A percentile compares a stretch with the other conserved stretches of the same genome.
These are phyloP conservation scores for Pontederia paniculata DNA, from an alignment of 176 grass and related monocot species.

Conservation along the genomic window DNA sequence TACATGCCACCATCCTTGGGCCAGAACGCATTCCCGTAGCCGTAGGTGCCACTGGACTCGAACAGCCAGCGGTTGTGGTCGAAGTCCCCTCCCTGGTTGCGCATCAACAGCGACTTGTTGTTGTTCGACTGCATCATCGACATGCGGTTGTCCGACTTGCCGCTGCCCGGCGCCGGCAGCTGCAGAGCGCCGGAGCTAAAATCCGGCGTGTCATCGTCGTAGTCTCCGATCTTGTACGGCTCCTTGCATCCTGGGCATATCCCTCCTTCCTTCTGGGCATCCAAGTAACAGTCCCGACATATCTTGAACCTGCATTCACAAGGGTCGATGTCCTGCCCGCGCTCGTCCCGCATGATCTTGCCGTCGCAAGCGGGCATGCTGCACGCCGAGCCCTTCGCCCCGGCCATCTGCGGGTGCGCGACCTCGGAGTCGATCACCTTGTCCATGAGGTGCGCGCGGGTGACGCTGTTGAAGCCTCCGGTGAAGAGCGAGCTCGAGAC, in stretches of 20 bases:
- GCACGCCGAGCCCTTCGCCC: constrained; percentile 46
- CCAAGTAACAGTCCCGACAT: constrained; percentile 87
- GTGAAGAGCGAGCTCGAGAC: constrained; percentile 89
- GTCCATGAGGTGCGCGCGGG: constrained; percentile 91
- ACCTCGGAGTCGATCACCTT: constrained; percentile 78
- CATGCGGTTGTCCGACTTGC: constrained; percentile 9
- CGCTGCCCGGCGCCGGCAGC: constrained; percentile 39
- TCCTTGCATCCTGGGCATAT: constrained; percentile 90
- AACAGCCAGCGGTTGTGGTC: constrained; percentile 96
- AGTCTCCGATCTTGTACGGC: constrained; percentile 80
- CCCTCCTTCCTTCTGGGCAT: constrained; percentile 62
- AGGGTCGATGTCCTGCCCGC: constrained; percentile 61
- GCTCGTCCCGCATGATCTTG: constrained; percentile 71
- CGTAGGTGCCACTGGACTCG: constrained; percentile 88
- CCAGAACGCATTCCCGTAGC: constrained; percentile 77
- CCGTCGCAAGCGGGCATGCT: constrained; percentile 86
- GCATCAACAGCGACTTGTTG: constrained; percentile 52
- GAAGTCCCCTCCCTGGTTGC: constrained; percentile 71
- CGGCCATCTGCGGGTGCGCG: constrained; percentile 76
- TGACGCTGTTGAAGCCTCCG: constrained; percentile 90
- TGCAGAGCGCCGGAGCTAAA: constrained; percentile 24
- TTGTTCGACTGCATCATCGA: constrained; percentile 3
- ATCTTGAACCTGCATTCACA: constrained; percentile 97
- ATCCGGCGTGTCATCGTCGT: constrained; percentile 50
- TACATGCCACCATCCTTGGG: constrained; percentile 56